Evolutionary conservation across 2,329 filamentous ascomycete genomes (phyloP).

Genomic region (Calonectria pteridis): DNA sequence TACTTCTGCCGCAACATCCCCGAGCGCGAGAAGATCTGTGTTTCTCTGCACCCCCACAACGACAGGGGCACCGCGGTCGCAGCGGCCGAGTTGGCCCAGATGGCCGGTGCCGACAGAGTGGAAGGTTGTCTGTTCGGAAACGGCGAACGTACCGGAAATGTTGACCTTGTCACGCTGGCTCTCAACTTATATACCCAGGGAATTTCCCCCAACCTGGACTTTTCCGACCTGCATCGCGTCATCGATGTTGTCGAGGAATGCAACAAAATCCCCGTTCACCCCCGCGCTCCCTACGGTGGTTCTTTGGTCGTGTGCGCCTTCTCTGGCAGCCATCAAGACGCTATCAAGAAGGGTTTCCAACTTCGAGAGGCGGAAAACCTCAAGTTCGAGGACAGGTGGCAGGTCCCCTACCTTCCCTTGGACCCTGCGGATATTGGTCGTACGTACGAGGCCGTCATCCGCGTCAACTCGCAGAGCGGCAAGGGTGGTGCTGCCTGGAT

Average conservation of each 20-base stretch:
- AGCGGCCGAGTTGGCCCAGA: conserved; percentile 91
- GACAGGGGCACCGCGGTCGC: conserved; percentile 92
- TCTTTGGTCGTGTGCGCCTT: conserved; percentile 94
- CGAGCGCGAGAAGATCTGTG: conserved; percentile 87
- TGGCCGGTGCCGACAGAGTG: conserved; percentile 97
- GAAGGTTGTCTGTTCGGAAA: conserved; percentile 95
- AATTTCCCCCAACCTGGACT: conserved; percentile 86
- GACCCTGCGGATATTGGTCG: conserved; percentile 94
- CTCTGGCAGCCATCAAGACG: conserved; percentile 92
- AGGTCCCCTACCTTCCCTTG: conserved; percentile 91
- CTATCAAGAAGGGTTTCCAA: conserved; percentile 93
- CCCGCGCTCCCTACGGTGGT: conserved; percentile 90
- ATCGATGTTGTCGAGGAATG: conserved; percentile 94
- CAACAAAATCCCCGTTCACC: conserved; percentile 95
- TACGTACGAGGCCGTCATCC: conserved; percentile 98
- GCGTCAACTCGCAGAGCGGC: conserved; percentile 95
- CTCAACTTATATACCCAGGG: conserved; percentile 97
- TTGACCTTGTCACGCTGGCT: conserved; percentile 91
- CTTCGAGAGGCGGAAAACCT: conserved; percentile 72
- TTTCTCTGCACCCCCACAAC: conserved; percentile 95
- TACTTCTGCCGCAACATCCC: conserved; percentile 91
- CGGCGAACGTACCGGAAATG: conserved; percentile 95
- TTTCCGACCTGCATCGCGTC: conserved; percentile 87
- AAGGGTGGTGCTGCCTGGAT: conserved; percentile 97
- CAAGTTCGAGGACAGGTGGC: conserved; percentile 78